phyloP scores from a whole-genome alignment of 2,329 filamentous ascomycete genomes.

The Verticillium zaregamsianum region DNA sequence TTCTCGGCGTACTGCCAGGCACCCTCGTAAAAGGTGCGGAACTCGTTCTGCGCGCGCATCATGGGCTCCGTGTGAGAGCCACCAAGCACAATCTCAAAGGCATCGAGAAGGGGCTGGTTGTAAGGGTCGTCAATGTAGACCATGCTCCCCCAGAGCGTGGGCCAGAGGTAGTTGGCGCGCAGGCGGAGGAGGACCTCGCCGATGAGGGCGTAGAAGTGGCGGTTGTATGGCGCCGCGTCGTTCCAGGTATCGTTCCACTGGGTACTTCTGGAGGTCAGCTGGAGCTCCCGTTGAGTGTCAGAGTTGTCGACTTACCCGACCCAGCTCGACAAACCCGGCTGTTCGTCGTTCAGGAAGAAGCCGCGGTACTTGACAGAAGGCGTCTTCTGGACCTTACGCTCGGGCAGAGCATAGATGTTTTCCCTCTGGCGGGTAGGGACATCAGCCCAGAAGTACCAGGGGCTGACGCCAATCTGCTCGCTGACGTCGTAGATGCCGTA shows the following conservation, averaged over 20 bases:
- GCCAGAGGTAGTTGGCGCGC: slow-evolving; percentile 73
- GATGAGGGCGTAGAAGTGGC: slow-evolving; percentile 64
- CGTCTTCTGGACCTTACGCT: slow-evolving; percentile 51
- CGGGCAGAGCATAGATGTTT: slow-evolving; percentile 51
- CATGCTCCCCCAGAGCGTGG: slow-evolving; percentile 66
- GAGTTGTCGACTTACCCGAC: slow-evolving; percentile 29
- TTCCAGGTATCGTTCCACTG: slow-evolving; percentile 39
- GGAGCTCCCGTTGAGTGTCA: fast-evolving
- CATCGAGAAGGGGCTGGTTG: slow-evolving; percentile 66
- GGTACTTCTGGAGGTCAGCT: slow-evolving; percentile 9
- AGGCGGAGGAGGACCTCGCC: slow-evolving; percentile 69
- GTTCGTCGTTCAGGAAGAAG: slow-evolving; percentile 69
- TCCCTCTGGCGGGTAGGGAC: slow-evolving; percentile 47
- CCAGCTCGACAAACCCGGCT: slow-evolving; percentile 64
- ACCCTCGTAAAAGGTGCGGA: slow-evolving; percentile 48
- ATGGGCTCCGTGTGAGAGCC: slow-evolving; percentile 72
- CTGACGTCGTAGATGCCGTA: slow-evolving; percentile 68
- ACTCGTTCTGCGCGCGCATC: slow-evolving; percentile 57
- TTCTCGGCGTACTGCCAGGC: slow-evolving; percentile 68
- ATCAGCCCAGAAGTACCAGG: slow-evolving; percentile 67
- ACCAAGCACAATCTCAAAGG: slow-evolving; percentile 70
- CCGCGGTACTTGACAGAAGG: slow-evolving; percentile 65
- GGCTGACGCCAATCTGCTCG: slow-evolving; percentile 69
- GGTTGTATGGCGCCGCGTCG: slow-evolving; percentile 43
- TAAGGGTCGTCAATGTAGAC: slow-evolving; percentile 67